phyloP scores from a whole-genome alignment of 2,329 filamentous ascomycete genomes.

The Aspergillus unguis region DNA sequence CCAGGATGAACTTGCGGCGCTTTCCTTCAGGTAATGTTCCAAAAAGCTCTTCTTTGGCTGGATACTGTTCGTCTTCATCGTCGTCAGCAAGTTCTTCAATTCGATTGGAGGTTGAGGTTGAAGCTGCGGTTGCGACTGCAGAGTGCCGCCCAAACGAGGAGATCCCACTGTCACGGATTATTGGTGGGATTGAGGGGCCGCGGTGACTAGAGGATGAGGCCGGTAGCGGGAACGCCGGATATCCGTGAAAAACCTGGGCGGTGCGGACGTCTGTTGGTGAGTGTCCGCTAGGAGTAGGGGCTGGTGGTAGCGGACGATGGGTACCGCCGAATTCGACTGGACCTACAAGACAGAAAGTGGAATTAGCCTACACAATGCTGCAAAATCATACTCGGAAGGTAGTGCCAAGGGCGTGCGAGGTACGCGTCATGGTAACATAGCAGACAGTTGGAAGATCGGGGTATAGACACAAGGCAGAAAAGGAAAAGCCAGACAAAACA shows the following conservation, averaged over 20 bases:
- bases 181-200: constrained; percentile 61
- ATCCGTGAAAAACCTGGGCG: constrained; percentile 70
- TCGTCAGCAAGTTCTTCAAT: constrained; percentile 20
- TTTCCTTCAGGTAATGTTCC: constrained; percentile 85
- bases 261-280: constrained; percentile 67
- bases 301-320: constrained; percentile 62
- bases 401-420: constrained; percentile 7
- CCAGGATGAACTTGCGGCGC: constrained; percentile 93
- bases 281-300: constrained; percentile 52
- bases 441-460: constrained; percentile 14
- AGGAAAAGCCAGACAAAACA: constrained; percentile 7
- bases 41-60: constrained; percentile 66
- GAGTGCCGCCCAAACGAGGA: constrained; percentile 36
- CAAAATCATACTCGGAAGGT: too few relatives aligned
- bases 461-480: constrained; percentile 1
- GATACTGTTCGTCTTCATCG: constrained; percentile 29
- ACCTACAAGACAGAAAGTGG: constrained; percentile 30
- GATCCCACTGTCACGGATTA: constrained; percentile 57
- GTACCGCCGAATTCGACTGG: constrained; percentile 46
- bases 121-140: constrained; percentile 23
- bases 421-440: constrained; percentile 20
- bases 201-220: constrained; percentile 51
- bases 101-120: constrained; percentile 23
- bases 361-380: constrained; percentile 42
- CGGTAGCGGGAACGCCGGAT: constrained; percentile 60